Percentiles rank a stretch among this genome's conserved stretches.
phyloP scores from a whole-genome alignment of 2,329 filamentous ascomycete species.

The Diaporthe sp. region DNA sequence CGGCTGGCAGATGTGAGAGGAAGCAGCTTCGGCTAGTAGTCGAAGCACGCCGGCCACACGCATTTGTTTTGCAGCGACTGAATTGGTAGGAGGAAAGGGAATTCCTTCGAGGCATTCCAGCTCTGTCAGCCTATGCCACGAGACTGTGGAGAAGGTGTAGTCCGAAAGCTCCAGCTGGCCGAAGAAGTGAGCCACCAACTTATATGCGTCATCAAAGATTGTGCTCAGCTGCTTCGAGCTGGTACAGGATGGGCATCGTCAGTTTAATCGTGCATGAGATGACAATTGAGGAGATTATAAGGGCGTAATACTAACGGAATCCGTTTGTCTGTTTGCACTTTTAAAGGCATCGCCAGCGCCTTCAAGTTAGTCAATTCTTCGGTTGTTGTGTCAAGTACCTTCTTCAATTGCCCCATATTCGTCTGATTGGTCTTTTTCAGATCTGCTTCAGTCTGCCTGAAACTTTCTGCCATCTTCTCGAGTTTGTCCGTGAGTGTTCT shows the following conservation, averaged over 20 bases:
- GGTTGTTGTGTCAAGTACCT: neutral
- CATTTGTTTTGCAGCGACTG: neutral
- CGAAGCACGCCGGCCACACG: neutral
- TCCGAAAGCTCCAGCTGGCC: neutral
- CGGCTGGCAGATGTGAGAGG: neutral
- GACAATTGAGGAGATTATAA: neutral
- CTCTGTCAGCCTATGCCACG: neutral
- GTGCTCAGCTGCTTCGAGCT: neutral
- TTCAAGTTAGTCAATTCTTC: neutral
- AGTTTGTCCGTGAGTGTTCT: neutral
- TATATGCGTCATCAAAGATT: neutral
- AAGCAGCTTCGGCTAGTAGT: neutral
- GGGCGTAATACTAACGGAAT: neutral
- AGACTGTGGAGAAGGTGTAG: neutral
- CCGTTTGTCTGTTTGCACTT: neutral
- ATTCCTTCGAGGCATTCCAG: neutral
- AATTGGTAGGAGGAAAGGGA: neutral
- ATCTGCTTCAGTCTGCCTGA: neutral
- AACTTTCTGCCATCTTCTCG: neutral
- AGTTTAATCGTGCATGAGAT: neutral
- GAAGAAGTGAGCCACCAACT: neutral
- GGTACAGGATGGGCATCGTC: neutral
- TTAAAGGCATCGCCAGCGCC: neutral
- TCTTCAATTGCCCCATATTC: neutral
- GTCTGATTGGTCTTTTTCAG: neutral